These are phyloP conservation scores for Cladorrhinum samala DNA, from an alignment of 495 filamentous ascomycete species.

Conservation along the genomic window DNA sequence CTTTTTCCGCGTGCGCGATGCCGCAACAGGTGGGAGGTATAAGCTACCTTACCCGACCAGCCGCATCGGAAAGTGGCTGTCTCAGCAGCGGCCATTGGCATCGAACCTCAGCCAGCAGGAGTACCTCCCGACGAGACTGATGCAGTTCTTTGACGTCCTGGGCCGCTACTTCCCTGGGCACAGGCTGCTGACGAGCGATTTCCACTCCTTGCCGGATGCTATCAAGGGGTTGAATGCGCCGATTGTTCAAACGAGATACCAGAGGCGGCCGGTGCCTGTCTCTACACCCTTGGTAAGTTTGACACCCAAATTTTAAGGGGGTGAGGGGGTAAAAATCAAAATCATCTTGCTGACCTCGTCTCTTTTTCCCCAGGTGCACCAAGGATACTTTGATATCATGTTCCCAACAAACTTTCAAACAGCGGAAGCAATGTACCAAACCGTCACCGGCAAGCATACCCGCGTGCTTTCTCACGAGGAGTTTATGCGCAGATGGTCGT, in stretches of 20 bases:
- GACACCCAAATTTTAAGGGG: neutral
- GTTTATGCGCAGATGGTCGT: conserved; percentile 83
- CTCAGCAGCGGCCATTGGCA: conserved; percentile 58
- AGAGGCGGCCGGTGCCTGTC: conserved; percentile 80
- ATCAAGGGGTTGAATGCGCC: conserved; percentile 80
- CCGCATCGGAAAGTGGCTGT: conserved; percentile 53
- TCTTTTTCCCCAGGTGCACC: conserved; percentile 63
- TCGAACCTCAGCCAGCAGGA: conserved; percentile 71
- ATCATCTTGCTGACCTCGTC: neutral
- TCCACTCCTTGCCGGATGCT: conserved; percentile 75
- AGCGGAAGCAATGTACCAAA: conserved; percentile 82
- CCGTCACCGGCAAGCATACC: conserved; percentile 85
- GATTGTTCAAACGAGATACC: conserved; percentile 90
- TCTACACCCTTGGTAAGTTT: conserved; percentile 77
- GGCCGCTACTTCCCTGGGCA: conserved; percentile 81
- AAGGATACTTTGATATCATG: conserved; percentile 98
- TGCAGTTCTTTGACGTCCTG: conserved; percentile 94
- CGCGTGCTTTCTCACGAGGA: conserved; percentile 81
- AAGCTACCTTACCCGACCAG: conserved; percentile 50
- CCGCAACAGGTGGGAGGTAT: conserved; percentile 44
- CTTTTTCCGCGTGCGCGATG: conserved; percentile 72
- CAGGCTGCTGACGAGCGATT: conserved; percentile 83
- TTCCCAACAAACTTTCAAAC: conserved; percentile 93
- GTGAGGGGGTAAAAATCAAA: too few relatives aligned
- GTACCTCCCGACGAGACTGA: conserved; percentile 87